These are phyloP conservation scores for Cylindrotheca fusiformis DNA, from an alignment of 108 stramenopile genomes.

Conservation along the genomic window DNA sequence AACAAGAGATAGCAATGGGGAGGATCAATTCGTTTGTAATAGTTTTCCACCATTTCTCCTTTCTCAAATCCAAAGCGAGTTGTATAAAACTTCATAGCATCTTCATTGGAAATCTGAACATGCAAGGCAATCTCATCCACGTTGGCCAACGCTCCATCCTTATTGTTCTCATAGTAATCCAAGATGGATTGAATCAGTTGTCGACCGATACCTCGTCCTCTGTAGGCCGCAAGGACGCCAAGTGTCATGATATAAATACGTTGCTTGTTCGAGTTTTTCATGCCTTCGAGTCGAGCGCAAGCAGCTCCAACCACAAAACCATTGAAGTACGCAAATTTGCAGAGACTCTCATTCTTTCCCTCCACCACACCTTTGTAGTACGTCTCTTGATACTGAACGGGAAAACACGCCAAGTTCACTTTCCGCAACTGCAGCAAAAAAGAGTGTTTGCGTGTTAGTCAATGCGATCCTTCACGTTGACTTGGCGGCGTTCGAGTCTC, in stretches of 20 bases:
- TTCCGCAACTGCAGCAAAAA: slow-evolving; percentile 51
- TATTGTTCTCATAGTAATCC: slow-evolving; percentile 57
- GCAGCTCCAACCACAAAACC: slow-evolving; percentile 88
- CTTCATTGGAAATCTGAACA: slow-evolving; percentile 92
- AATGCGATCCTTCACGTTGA: background rate
- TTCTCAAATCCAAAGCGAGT: slow-evolving; percentile 86
- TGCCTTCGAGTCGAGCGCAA: slow-evolving; percentile 70
- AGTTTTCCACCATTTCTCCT: slow-evolving; percentile 89
- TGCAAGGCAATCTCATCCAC: slow-evolving; percentile 91
- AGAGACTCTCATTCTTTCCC: slow-evolving; percentile 51
- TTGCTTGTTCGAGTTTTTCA: slow-evolving; percentile 29
- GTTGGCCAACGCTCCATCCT: slow-evolving; percentile 30
- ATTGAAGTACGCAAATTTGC: slow-evolving; percentile 86
- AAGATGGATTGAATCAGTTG: slow-evolving; percentile 84
- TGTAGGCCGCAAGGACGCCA: slow-evolving; percentile 91
- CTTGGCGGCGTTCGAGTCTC: no score
- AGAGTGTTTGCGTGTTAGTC: background rate
- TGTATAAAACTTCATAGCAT: slow-evolving; percentile 91
- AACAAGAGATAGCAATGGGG: slow-evolving; percentile 92
- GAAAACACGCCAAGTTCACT: slow-evolving; percentile 84
- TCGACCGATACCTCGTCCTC: slow-evolving; percentile 87
- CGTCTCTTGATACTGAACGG: slow-evolving; percentile 84
- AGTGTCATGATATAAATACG: slow-evolving; percentile 97
- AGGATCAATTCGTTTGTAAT: slow-evolving; percentile 97
- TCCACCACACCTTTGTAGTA: slow-evolving; percentile 86